These are phyloP conservation scores for Herpetomonas samuelpessoai DNA, from an alignment of 208 protist genomes.

Conservation along the genomic window DNA sequence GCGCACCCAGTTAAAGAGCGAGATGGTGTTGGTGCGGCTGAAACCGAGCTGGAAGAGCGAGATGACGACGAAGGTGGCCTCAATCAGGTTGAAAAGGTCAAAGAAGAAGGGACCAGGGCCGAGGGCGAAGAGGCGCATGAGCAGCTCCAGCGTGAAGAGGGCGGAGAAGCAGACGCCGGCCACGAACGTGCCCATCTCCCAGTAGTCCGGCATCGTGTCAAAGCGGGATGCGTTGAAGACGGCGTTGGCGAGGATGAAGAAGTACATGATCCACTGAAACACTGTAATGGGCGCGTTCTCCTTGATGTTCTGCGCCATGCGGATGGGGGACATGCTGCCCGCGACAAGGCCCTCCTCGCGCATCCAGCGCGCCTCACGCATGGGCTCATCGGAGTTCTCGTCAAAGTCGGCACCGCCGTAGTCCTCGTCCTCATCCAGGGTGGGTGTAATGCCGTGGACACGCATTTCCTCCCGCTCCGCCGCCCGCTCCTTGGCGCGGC, in stretches of 20 bases:
- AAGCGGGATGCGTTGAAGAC: slow-evolving; percentile 87
- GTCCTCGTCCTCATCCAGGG: slow-evolving; percentile 44
- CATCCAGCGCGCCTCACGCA: slow-evolving; percentile 39
- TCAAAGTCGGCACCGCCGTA: slow-evolving; percentile 14
- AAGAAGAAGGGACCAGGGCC: slow-evolving; percentile 75
- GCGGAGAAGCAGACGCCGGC: slow-evolving; percentile 74
- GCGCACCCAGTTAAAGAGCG: slow-evolving; percentile 89
- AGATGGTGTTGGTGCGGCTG: slow-evolving; percentile 68
- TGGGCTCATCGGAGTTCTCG: slow-evolving; percentile 4
- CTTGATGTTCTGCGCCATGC: slow-evolving; percentile 84
- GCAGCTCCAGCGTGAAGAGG: slow-evolving; percentile 82
- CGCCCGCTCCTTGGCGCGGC: slow-evolving; percentile 32
- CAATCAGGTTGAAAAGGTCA: slow-evolving; percentile 77
- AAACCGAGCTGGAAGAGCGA: slow-evolving; percentile 91
- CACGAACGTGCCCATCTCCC: slow-evolving; percentile 71
- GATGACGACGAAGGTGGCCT: slow-evolving; percentile 67
- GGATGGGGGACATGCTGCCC: slow-evolving; percentile 61
- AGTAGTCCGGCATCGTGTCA: slow-evolving; percentile 74
- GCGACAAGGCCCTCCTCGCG: slow-evolving; percentile 35
- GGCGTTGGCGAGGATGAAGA: slow-evolving; percentile 82
- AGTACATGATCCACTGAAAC: slow-evolving; percentile 70
- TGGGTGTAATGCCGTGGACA: slow-evolving; percentile 21
- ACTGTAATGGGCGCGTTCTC: slow-evolving; percentile 81
- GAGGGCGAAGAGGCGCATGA: slow-evolving; percentile 78
- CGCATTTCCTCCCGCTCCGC: slow-evolving; percentile 42